Percentiles rank a stretch among this genome's conserved stretches.
phyloP scores from a whole-genome alignment of 257 asterid genomes.

The Solanum acaule region DNA sequence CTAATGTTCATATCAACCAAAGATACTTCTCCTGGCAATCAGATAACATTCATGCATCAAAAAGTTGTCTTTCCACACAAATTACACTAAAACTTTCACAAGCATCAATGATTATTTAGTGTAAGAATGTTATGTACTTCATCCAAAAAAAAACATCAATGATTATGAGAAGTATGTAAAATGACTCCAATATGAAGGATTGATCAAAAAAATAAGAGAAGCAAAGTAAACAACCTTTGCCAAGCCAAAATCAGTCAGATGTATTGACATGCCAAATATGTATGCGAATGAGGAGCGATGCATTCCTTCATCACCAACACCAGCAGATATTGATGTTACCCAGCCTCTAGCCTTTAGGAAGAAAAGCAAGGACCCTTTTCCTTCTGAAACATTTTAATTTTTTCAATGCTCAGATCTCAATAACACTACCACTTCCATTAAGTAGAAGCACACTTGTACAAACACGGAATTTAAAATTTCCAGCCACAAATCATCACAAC shows the following conservation, averaged over 20 bases:
- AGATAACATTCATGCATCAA: background rate
- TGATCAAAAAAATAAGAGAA: background rate
- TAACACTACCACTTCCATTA: background rate
- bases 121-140: background rate
- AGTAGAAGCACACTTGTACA: background rate
- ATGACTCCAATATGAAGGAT: background rate
- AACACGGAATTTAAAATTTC: background rate
- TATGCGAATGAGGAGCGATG: slow-evolving; percentile 70
- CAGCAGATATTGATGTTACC: slow-evolving; percentile 88
- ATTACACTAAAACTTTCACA: background rate
- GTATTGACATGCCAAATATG: slow-evolving; percentile 84
- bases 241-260: slow-evolving; percentile 86
- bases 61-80: background rate
- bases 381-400: slow-evolving; percentile 53
- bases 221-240: slow-evolving; percentile 45
- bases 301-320: slow-evolving; percentile 95
- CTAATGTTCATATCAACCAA: background rate
- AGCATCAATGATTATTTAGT: background rate
- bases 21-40: background rate
- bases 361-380: slow-evolving; percentile 85
- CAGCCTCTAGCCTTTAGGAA: slow-evolving; percentile 80
- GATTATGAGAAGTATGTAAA: background rate
- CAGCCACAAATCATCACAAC: background rate
- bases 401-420: background rate
- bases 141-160: background rate